Evolutionary conservation across 208 protist genomes (phyloP), one percentile per base, ranked within the genome.

Genomic region (Trichomonas tenax): DNA sequence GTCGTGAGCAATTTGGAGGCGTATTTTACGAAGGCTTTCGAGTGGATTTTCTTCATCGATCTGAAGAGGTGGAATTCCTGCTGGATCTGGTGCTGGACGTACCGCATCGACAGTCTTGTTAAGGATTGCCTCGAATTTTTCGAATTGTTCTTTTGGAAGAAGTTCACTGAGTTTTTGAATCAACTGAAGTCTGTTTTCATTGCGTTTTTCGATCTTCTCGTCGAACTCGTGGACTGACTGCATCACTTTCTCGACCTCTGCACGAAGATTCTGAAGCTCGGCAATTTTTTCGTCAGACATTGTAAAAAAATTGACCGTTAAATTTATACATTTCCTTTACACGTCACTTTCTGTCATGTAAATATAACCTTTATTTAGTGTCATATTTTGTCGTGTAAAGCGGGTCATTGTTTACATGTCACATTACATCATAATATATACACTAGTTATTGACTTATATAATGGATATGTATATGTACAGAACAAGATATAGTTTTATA

Each of bases 31-130:
- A 17, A 89, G 40, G 31, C 82, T 89, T 48, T 89, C 82, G 31
- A 89, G 82, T 89, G 82, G 82, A 89, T 89, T 89, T 46, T 89
- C n/a, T 89, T 89, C 82, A 31, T 89, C 82, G 41, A 89, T 89
- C 40, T 89, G n/a, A n/a, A 89, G 40, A n/a, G 82, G 82, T 89
- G 82, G 82, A n/a, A 89, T 31, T 44, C 4, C 17, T n/a, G 82
- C 23, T 89, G 82, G 82, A 89, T 89, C 82, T 46, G 82, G 82
- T 21, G 82, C 82, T 48, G 82, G 82, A 4, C 40, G 23, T 0
- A 89, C 82, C 48, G 82, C 82, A 44, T 89, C 82, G n/a, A 89
- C 40, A n/a, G 82, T 89, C 40, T 89, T 44, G 17, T 44, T 89
- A 40, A 89, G 23, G 17, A 89, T 89, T 10, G 23, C 36, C 41